Evolutionary conservation across 2,329 filamentous ascomycete species (phyloP).

Genomic region (Colletotrichum sojae): DNA sequence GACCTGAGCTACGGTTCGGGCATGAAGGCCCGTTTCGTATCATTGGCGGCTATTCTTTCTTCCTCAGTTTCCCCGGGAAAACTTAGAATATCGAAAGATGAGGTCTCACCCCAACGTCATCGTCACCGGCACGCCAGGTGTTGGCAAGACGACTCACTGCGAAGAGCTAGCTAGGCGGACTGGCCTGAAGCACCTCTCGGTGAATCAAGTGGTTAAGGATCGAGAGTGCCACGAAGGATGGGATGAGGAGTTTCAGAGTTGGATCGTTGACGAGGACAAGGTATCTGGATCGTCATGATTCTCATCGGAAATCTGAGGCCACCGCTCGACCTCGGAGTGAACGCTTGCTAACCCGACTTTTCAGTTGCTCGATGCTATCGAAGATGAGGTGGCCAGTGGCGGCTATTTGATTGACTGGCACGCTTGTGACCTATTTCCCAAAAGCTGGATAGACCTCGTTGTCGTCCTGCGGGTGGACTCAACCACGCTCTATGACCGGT

Average conservation of each 20-base stretch:
- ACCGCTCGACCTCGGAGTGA: neutral
- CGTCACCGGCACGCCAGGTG: constrained; percentile 94
- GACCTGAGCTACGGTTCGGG: too few species aligned
- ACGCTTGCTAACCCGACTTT: constrained; percentile 14
- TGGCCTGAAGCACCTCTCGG: constrained; percentile 84
- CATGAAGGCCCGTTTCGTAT: neutral
- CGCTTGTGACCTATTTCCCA: constrained; percentile 94
- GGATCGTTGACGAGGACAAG: constrained; percentile 98
- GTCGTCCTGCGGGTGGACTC: constrained; percentile 90
- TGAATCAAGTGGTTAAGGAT: constrained; percentile 95
- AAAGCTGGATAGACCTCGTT: constrained; percentile 94
- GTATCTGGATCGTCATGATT: constrained; percentile 57
- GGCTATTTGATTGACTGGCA: constrained; percentile 98
- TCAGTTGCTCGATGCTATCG: constrained; percentile 86
- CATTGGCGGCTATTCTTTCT: neutral
- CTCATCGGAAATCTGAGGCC: too few species aligned
- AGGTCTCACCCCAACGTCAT: constrained; percentile 86
- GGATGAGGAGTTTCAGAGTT: constrained; percentile 87
- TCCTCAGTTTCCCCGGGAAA: neutral
- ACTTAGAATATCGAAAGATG: constrained; percentile 24
- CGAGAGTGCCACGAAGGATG: constrained; percentile 88
- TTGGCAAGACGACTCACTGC: constrained; percentile 95
- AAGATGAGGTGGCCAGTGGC: constrained; percentile 82
- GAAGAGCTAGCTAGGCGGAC: constrained; percentile 83
- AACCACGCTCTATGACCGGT: constrained; percentile 84